These are phyloP conservation scores for Ulmus americana DNA, from an alignment of 331 rosid species.

Conservation along the genomic window DNA sequence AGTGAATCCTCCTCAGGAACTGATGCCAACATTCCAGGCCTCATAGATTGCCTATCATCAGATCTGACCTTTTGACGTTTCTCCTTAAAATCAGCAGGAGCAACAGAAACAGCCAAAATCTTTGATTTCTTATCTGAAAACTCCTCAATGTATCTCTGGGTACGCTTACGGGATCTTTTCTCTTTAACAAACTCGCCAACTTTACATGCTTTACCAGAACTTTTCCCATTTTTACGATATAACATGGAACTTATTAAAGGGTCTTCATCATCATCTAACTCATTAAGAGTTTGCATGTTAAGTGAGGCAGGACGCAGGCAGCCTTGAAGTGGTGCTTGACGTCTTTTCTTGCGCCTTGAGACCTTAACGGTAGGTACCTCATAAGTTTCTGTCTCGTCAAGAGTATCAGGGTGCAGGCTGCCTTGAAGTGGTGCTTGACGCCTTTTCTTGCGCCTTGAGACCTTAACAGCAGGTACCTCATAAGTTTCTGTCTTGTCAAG, in stretches of 20 bases:
- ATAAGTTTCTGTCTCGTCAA: conserved; percentile 9
- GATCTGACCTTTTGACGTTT: conserved; percentile 28
- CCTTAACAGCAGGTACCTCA: conserved; percentile 32
- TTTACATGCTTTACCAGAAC: conserved; percentile 35
- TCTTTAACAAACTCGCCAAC: conserved; percentile 39
- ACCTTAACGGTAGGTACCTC: too few species aligned
- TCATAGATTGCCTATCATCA: conserved; percentile 28
- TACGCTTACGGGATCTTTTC: conserved; percentile 76
- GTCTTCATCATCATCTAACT: conserved; percentile 37
- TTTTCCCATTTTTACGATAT: conserved; percentile 38
- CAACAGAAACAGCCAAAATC: background rate
- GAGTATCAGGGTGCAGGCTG: conserved; percentile 37
- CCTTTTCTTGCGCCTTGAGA: conserved; percentile 34
- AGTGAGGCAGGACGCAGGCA: conserved; percentile 36
- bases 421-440: conserved; percentile 43
- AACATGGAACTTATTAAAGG: conserved; percentile 33
- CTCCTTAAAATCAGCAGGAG: conserved; percentile 17
- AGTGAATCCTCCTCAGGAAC: conserved; percentile 37
- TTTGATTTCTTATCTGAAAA: conserved; percentile 38
- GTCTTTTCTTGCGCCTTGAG: conserved; percentile 35
- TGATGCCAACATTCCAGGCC: conserved; percentile 36
- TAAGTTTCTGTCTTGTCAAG: conserved; percentile 32
- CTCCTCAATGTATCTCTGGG: conserved; percentile 74
- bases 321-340: conserved; percentile 43
- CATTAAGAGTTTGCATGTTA: conserved; percentile 30